Conservation (phyloP, 306 rosid genomes). For the Calophaca sinica region DNA sequence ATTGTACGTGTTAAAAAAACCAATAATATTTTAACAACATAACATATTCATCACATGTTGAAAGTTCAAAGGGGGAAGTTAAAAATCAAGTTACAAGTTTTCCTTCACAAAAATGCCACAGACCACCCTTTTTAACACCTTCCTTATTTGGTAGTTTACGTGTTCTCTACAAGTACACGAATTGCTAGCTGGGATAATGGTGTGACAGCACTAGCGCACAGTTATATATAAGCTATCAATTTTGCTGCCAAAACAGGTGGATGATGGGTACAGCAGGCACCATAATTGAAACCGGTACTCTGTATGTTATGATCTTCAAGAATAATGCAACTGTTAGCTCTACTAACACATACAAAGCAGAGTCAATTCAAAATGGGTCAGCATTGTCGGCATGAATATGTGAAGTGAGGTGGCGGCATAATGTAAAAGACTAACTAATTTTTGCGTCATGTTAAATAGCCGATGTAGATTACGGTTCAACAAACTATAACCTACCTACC, state of each 20-base stretch:
- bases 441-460: neutral
- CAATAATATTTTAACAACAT: neutral
- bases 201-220: neutral
- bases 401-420: neutral
- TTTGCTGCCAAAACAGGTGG: slow-evolving; percentile 13
- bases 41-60: too few species aligned
- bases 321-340: neutral
- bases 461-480: slow-evolving; percentile 37
- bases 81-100: neutral
- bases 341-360: neutral
- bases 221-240: neutral
- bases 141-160: neutral
- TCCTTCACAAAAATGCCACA: neutral
- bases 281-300: neutral
- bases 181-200: neutral
- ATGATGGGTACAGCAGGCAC: neutral
- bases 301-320: neutral
- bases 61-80: neutral
- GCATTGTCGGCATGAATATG: slow-evolving; percentile 1
- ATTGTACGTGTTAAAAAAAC: too few species aligned
- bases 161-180: neutral
- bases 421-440: neutral
- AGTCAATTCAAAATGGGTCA: slow-evolving; percentile 17
- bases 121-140: neutral
- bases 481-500: slow-evolving; percentile 52